Evolutionary conservation across 2,329 filamentous ascomycete genomes (phyloP).

Genomic region (Davidsoniella virescens): DNA sequence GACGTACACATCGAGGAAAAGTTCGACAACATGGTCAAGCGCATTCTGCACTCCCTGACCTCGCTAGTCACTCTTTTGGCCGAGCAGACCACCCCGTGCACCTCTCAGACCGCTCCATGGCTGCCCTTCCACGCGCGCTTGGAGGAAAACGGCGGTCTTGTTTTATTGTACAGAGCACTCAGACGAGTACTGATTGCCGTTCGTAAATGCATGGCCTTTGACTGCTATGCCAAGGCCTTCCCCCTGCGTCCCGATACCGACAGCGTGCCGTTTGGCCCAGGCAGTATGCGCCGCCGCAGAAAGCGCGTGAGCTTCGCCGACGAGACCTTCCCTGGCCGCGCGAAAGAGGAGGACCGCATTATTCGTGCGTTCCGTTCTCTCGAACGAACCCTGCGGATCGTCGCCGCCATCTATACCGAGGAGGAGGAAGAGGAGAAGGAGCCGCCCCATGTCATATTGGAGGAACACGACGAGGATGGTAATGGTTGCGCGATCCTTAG

Average conservation of each 20-base stretch:
- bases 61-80: conserved; percentile 10
- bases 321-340: conserved; percentile 10
- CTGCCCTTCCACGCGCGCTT: conserved; percentile 11
- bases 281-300: conserved; percentile 12
- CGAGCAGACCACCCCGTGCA: conserved; percentile 10
- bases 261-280: conserved; percentile 5
- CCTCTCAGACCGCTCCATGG: conserved; percentile 7
- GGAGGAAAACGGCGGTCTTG: conserved; percentile 11
- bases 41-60: conserved; percentile 10
- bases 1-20: conserved; percentile 12
- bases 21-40: conserved; percentile 13
- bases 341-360: conserved; percentile 9
- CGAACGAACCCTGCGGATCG: conserved; percentile 9
- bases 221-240: conserved; percentile 12
- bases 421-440: conserved; percentile 1
- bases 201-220: conserved; percentile 7
- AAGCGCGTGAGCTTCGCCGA: conserved; percentile 12
- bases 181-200: conserved; percentile 8
- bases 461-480: not conserved
- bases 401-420: conserved; percentile 10
- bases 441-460: not conserved
- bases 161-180: conserved; percentile 8
- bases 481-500: conserved; percentile 7
- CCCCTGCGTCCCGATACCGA: conserved; percentile 11
- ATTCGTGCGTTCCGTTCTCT: conserved; percentile 9